Conservation (phyloP, 371 early-diverging fungal species). For the Blyttiomyces sp. region DNA sequence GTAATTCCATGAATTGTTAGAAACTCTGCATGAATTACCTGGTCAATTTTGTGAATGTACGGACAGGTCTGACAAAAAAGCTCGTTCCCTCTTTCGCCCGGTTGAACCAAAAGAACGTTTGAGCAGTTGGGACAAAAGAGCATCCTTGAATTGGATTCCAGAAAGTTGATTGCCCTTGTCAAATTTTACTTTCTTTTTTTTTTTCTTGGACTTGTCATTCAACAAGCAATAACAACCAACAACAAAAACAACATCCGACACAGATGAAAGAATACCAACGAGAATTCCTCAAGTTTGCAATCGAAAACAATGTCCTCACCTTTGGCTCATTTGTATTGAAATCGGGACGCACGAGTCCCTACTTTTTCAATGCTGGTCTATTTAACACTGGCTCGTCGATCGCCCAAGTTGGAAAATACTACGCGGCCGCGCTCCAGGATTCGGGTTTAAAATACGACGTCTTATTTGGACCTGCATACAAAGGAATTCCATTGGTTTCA, state of each 20-base stretch:
- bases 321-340: conserved; percentile 93
- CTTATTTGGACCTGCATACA: conserved; percentile 97
- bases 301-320: conserved; percentile 75
- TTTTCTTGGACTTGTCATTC: background rate
- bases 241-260: no score
- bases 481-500: conserved; percentile 92
- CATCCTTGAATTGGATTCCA: no score
- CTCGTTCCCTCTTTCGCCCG: conserved; percentile 59
- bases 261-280: conserved; percentile 85
- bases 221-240: no score
- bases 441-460: conserved; percentile 68
- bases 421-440: conserved; percentile 81
- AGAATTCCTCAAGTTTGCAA: conserved; percentile 90
- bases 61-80: conserved; percentile 90
- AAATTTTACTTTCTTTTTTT: background rate
- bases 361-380: conserved; percentile 95
- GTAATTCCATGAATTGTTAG: background rate
- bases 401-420: conserved; percentile 79
- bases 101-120: conserved; percentile 75
- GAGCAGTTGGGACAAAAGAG: conserved; percentile 86
- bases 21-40: conserved; percentile 17
- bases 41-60: conserved; percentile 67
- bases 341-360: conserved; percentile 89
- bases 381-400: conserved; percentile 88
- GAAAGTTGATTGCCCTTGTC: background rate